These are phyloP conservation scores for Mortierella sp. DNA, from an alignment of 371 early-diverging fungal genomes.

Conservation along the genomic window DNA sequence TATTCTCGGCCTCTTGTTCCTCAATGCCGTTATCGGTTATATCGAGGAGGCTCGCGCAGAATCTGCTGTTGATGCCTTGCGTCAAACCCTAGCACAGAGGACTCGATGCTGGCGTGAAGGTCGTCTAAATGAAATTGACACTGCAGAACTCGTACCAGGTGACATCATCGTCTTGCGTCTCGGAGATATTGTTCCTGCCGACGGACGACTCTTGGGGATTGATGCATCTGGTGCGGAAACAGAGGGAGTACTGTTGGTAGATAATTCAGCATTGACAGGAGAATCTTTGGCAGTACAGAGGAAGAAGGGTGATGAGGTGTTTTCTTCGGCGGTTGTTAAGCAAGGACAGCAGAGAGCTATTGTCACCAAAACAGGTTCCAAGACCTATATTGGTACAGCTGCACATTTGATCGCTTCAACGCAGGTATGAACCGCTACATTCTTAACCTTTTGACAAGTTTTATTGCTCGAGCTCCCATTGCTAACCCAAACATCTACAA, in stretches of 20 bases:
- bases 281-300: conserved; percentile 90
- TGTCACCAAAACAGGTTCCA: conserved; percentile 88
- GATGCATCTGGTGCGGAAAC: conserved; percentile 84
- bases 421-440: conserved; percentile 16
- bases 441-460: neutral
- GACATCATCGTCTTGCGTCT: conserved; percentile 90
- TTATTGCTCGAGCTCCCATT: neutral
- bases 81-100: conserved; percentile 89
- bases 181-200: conserved; percentile 96
- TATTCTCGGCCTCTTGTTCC: conserved; percentile 81
- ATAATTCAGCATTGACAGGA: conserved; percentile 96
- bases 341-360: conserved; percentile 92
- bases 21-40: conserved; percentile 93
- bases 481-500: neutral
- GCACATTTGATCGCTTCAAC: conserved; percentile 87
- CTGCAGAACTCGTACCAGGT: conserved; percentile 83
- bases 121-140: conserved; percentile 81
- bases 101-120: conserved; percentile 84
- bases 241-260: conserved; percentile 85
- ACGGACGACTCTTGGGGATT: conserved; percentile 87
- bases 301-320: conserved; percentile 83
- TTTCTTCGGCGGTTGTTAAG: conserved; percentile 90
- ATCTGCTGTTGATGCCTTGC: conserved; percentile 89
- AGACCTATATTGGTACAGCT: conserved; percentile 94
- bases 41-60: conserved; percentile 92